Percentiles rank a stretch among this genome's conserved stretches.
These are phyloP conservation scores for Durusdinium trenchii DNA, from an alignment of 73 alveolate species.

Conservation along the genomic window DNA sequence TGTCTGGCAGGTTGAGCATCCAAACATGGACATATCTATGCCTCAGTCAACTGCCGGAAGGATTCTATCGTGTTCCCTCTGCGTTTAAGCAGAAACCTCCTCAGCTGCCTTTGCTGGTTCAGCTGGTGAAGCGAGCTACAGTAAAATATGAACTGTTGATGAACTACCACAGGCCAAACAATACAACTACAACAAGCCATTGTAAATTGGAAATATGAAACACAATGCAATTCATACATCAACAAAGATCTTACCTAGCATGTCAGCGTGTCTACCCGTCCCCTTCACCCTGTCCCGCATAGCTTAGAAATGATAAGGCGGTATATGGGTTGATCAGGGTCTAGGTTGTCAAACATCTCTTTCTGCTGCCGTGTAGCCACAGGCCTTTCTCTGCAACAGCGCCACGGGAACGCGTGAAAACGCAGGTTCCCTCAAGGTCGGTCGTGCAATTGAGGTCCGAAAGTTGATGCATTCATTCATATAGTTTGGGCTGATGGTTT, in stretches of 20 bases:
- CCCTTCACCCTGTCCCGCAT: background rate
- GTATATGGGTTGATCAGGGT: background rate
- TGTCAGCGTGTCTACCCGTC: background rate
- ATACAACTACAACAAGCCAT: too few species aligned
- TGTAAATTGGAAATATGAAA: too few species aligned
- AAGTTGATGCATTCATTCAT: too few species aligned
- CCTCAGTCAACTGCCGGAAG: conserved; percentile 7
- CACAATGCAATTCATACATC: too few species aligned
- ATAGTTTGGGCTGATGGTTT: too few species aligned
- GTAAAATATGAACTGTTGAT: too few species aligned
- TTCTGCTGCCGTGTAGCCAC: conserved; percentile 43
- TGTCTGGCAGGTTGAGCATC: conserved; percentile 90
- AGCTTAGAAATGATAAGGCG: too few species aligned
- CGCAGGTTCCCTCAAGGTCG: conserved; percentile 61
- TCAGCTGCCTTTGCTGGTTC: too few species aligned
- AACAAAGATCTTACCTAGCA: background rate
- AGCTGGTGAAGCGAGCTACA: too few species aligned
- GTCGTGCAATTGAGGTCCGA: too few species aligned
- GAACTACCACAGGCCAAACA: too few species aligned
- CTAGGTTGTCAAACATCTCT: background rate
- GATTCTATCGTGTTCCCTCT: background rate
- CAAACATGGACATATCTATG: conserved; percentile 93
- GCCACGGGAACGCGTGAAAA: conserved; percentile 83
- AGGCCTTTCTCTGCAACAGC: conserved; percentile 86
- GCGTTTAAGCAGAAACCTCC: too few species aligned